These are phyloP conservation scores for Aquilaria malaccensis DNA, from an alignment of 345 rosid species.

Conservation along the genomic window DNA sequence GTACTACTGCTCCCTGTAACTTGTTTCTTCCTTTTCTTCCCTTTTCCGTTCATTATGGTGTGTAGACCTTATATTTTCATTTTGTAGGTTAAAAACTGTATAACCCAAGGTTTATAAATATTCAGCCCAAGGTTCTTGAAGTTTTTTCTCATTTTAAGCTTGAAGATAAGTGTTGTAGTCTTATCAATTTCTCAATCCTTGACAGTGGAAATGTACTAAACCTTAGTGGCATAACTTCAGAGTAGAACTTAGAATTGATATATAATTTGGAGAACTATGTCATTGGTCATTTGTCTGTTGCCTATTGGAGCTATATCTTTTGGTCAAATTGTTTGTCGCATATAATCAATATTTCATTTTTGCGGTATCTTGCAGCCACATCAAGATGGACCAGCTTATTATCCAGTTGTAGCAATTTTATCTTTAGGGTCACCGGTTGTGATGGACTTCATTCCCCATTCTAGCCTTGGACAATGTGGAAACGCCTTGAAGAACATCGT, in stretches of 20 bases:
- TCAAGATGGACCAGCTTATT: constrained; percentile 95
- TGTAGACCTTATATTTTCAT: not conserved
- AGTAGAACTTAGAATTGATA: too few relatives aligned
- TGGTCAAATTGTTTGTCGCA: not conserved
- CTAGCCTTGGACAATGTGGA: constrained; percentile 24
- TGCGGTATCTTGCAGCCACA: constrained; percentile 49
- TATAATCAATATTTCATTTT: not conserved
- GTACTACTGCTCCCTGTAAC: constrained; percentile 23
- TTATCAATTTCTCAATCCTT: too few relatives aligned
- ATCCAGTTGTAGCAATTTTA: constrained; percentile 79
- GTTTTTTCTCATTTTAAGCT: not conserved
- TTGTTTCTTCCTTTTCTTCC: not conserved
- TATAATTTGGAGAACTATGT: too few relatives aligned
- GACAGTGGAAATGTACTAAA: too few relatives aligned
- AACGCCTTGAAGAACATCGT: constrained; percentile 1
- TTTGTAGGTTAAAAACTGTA: too few relatives aligned
- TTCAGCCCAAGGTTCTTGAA: not conserved
- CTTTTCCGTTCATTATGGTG: not conserved
- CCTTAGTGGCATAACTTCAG: too few relatives aligned
- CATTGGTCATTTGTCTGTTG: too few relatives aligned
- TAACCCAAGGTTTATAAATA: not conserved
- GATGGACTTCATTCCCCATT: constrained; percentile 84
- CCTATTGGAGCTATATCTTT: not conserved
- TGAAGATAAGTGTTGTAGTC: not conserved
- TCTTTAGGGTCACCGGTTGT: constrained; percentile 81